Evolutionary conservation across 306 rosid genomes (phyloP).

Genomic region (Biancaea sappan): DNA sequence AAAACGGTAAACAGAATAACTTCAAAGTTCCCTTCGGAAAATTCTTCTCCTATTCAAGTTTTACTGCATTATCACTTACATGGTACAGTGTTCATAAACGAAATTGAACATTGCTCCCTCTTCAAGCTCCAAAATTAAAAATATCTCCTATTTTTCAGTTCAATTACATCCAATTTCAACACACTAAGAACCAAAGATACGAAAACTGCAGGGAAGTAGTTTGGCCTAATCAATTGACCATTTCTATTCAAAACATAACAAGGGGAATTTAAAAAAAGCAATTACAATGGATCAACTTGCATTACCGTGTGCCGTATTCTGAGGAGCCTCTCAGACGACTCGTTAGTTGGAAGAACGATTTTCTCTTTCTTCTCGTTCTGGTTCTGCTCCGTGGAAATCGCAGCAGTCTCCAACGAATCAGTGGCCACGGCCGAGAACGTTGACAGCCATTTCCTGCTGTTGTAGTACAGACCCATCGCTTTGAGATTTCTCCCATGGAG

Average conservation of each 20-base stretch:
- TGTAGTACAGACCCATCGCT: slow-evolving; percentile 16
- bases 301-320: slow-evolving; percentile 92
- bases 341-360: slow-evolving; percentile 81
- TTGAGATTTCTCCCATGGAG: slow-evolving; percentile 25
- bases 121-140: neutral
- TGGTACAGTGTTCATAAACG: neutral
- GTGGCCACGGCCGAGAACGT: slow-evolving; percentile 57
- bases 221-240: neutral
- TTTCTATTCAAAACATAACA: neutral
- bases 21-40: neutral
- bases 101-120: neutral
- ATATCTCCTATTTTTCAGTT: neutral
- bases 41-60: neutral
- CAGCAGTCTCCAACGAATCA: slow-evolving; percentile 43
- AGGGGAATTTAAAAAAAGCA: neutral
- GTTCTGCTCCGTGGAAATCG: slow-evolving; percentile 16
- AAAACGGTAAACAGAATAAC: neutral
- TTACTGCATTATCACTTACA: neutral
- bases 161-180: neutral
- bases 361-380: slow-evolving; percentile 37
- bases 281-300: neutral
- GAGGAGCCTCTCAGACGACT: slow-evolving; percentile 77
- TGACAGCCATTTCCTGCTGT: slow-evolving; percentile 38
- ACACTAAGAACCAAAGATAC: neutral
- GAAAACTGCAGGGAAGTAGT: too few species aligned